Evolutionary conservation across 805 yeast genomes (phyloP).

Genomic region (Candida multigemmis): DNA sequence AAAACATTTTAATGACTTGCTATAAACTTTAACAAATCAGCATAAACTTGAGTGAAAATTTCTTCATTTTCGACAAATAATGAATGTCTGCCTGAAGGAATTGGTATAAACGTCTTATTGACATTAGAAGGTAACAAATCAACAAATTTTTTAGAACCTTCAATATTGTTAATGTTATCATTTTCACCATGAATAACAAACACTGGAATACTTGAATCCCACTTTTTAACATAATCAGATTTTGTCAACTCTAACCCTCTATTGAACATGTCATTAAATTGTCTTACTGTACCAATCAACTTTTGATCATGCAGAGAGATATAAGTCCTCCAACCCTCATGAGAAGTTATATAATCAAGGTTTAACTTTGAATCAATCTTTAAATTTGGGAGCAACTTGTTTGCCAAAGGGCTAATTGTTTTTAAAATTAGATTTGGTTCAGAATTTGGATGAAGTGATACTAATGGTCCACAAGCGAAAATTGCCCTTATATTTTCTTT

Average conservation of each 20-base stretch:
- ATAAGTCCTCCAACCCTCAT: conserved; percentile 36
- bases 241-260: conserved; percentile 49
- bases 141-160: conserved; percentile 36
- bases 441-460: conserved; percentile 48
- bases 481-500: conserved; percentile 38
- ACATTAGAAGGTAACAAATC: conserved; percentile 19
- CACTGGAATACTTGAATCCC: conserved; percentile 35
- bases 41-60: conserved; percentile 11
- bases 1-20: too few species aligned
- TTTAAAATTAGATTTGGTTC: conserved; percentile 41
- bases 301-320: conserved; percentile 29
- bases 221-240: conserved; percentile 22
- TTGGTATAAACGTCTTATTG: conserved; percentile 17
- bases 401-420: conserved; percentile 28
- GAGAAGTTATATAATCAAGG: conserved; percentile 45
- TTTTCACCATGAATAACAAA: conserved; percentile 52
- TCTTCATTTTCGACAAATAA: conserved; percentile 38
- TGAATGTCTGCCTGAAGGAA: conserved; percentile 32
- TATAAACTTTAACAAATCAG: too few species aligned
- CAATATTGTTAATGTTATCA: conserved; percentile 53
- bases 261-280: conserved; percentile 50
- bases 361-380: conserved; percentile 48
- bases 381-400: conserved; percentile 35
- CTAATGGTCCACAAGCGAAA: conserved; percentile 51
- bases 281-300: conserved; percentile 43